Conservation (phyloP, 345 rosid species). For the Corymbia maculata region DNA sequence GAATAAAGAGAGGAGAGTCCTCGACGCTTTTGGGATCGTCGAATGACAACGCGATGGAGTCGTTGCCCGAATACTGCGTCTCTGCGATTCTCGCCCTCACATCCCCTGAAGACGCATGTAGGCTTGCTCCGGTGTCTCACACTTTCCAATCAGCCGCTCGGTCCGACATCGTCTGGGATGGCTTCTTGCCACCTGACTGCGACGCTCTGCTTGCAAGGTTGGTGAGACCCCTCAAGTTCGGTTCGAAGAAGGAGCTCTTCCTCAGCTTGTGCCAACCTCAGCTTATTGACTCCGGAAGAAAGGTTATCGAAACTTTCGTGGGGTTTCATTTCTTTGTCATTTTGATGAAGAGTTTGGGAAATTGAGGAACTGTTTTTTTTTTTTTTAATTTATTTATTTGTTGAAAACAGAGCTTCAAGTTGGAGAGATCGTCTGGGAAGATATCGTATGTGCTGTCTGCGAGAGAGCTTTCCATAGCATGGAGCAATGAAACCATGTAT, state of each 20-base stretch:
- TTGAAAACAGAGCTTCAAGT: conserved; percentile 38
- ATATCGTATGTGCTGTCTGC: conserved; percentile 46
- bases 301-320: not conserved
- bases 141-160: conserved; percentile 46
- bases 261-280: conserved; percentile 8
- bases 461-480: conserved; percentile 45
- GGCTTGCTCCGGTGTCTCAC: conserved; percentile 30
- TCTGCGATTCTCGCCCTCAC: conserved; percentile 43
- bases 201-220: conserved; percentile 1
- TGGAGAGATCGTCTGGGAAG: conserved; percentile 52
- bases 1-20: not conserved
- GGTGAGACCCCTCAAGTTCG: not conserved
- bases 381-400: not conserved
- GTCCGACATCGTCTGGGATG: conserved; percentile 51
- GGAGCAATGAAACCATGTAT: conserved; percentile 29
- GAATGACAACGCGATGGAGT: not conserved
- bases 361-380: no score
- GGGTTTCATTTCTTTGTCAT: not conserved
- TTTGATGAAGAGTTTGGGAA: not conserved
- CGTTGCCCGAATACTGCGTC: conserved; percentile 47
- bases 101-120: conserved; percentile 44
- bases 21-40: not conserved
- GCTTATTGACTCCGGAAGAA: conserved; percentile 17
- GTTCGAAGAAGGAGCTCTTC: conserved; percentile 24
- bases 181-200: conserved; percentile 36